Base-by-base conservation (phyloP, 177 flowering plant species). In the Vitis hybrid region DNA sequence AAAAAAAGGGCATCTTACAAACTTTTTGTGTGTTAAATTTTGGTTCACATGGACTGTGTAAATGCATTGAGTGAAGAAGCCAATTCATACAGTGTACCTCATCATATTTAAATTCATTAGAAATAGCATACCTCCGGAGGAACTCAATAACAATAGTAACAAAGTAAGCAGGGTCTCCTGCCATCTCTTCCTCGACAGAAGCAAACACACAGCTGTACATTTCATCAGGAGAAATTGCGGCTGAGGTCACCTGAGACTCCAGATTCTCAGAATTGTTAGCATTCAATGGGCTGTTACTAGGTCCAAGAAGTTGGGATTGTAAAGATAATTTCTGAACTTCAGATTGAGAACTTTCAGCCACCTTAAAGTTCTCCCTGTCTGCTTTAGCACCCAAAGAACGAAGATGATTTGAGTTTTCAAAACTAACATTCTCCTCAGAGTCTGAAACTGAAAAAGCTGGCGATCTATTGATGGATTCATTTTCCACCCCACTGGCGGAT, bases 191-290 rank as follows among this genome's bases (percentile, higher is more conserved):
- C 81, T 94, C 97, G 46, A 87, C 87, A 49, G 84, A 83, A 80
- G 92, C 76, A 79, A 94, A 91, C 50, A 94, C 90, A 76, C 68
- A 86, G 73, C 70, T 79, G 78, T 88, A 91, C 83, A 95, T 80
- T 77, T 95, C 99, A 77, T 87, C 90, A 56, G 98, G 91, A 65
- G 98, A 91, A 79, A 90, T 83, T 66, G 92, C 92, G 27, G 90
- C 80, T 2, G 92, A 85, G 73, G 81, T 75, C 71, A 86, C 75
- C 72, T 81, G 86, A 68, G 85, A 73, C 56, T 82, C 88, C 48
- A 71, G 84, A 63, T 64, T 81, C 63, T 76, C 88, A 64, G 87
- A 74, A 73, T 72, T 72, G 77, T 73, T 75, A 66, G 80, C 73
- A 77, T 79, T 83, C 65, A 83, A 63, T 63, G 69, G 67, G 68